These are phyloP conservation scores for Paecilomyces sp. DNA, from an alignment of 2,329 filamentous ascomycete genomes.

Conservation along the genomic window DNA sequence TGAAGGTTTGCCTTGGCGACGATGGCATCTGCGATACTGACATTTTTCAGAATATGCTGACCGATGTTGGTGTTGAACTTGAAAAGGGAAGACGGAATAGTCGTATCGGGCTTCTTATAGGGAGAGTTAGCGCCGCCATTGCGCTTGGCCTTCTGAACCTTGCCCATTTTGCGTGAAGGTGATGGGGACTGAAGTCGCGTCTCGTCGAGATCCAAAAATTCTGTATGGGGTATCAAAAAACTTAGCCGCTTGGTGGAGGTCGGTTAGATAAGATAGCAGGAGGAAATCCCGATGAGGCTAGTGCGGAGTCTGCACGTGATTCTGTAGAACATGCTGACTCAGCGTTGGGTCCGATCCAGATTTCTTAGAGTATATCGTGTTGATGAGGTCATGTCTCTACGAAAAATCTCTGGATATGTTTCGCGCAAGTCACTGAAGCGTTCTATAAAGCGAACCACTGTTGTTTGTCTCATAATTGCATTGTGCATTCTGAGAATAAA, in stretches of 20 bases:
- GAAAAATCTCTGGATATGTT: not conserved
- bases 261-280: not conserved
- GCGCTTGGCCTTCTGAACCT: constrained; percentile 1
- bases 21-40: constrained; percentile 73
- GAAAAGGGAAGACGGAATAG: constrained; percentile 53
- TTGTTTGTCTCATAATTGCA: not conserved
- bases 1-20: constrained; percentile 84
- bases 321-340: not conserved
- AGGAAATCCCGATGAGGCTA: too few relatives aligned
- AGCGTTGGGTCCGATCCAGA: not conserved
- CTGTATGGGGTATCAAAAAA: not conserved
- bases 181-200: not conserved
- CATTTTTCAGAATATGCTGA: constrained; percentile 89
- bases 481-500: not conserved
- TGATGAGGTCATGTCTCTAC: not conserved
- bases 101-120: constrained; percentile 3
- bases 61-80: constrained; percentile 93
- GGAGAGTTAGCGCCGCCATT: constrained; percentile 3
- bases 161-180: constrained; percentile 3
- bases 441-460: not conserved
- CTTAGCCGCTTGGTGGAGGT: not conserved
- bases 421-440: not conserved
- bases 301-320: not conserved
- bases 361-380: not conserved
- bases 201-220: not conserved